Evolutionary conservation across 2,329 filamentous ascomycete species (phyloP).

Genomic region (Phialophora macrospora): DNA sequence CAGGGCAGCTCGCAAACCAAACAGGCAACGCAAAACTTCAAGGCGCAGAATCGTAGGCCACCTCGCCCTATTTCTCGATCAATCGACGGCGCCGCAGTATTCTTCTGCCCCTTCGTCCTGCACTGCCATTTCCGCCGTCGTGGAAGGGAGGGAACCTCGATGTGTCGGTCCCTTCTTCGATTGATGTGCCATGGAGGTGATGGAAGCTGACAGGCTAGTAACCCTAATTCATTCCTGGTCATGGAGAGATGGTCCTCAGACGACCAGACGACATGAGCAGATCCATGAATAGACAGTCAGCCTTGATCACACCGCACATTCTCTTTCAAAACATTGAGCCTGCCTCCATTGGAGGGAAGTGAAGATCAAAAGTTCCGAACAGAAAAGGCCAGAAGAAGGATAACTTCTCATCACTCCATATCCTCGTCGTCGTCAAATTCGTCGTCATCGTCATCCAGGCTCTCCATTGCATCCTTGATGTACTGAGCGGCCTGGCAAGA

Average conservation of each 20-base stretch:
- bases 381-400: not conserved
- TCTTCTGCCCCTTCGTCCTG: too few species aligned
- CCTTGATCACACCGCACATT: not conserved
- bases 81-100: too few species aligned
- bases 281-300: not conserved
- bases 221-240: not conserved
- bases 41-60: too few species aligned
- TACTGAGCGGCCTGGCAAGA: constrained; percentile 75
- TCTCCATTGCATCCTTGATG: constrained; percentile 97
- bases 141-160: too few species aligned
- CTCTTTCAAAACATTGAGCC: not conserved
- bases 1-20: too few species aligned
- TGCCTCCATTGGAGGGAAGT: not conserved
- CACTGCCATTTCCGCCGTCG: too few species aligned
- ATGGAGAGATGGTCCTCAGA: not conserved
- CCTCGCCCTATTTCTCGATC: too few species aligned
- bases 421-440: constrained; percentile 64
- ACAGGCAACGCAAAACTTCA: too few species aligned
- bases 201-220: not conserved
- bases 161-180: too few species aligned
- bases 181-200: not conserved
- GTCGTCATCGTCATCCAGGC: constrained; percentile 75
- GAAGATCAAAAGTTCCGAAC: not conserved
- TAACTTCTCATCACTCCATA: constrained; percentile 46
- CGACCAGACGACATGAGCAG: not conserved